Conservation (phyloP, 2,329 filamentous ascomycete genomes). For the Kalmusia sp. region DNA sequence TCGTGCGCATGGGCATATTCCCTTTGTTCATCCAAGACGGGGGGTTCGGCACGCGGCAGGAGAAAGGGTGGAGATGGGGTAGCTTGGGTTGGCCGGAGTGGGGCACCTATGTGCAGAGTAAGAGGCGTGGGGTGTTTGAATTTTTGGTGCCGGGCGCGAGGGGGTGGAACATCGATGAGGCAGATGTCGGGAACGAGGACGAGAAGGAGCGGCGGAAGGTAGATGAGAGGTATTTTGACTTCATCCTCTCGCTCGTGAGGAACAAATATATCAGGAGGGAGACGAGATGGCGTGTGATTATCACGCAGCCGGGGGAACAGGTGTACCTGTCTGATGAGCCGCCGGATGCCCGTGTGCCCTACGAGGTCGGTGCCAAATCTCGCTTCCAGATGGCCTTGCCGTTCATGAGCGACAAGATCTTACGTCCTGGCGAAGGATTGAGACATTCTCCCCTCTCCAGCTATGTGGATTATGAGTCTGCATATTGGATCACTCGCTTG, state of each 20-base stretch:
- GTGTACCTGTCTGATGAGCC: neutral
- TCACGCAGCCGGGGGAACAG: neutral
- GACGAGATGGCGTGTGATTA: neutral
- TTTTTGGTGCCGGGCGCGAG: conserved; percentile 21
- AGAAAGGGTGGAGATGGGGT: neutral
- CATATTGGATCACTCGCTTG: too few relatives aligned
- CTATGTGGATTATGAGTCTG: neutral
- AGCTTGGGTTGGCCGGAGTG: neutral
- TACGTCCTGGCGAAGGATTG: conserved; percentile 3
- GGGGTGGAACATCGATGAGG: neutral
- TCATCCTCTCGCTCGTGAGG: neutral
- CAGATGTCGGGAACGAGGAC: neutral
- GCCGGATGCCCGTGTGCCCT: neutral
- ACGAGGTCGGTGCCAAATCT: conserved; percentile 19
- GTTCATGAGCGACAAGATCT: conserved; percentile 14
- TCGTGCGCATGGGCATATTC: conserved; percentile 21
- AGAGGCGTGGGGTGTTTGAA: conserved; percentile 22
- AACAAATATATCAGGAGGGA: neutral
- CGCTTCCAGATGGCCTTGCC: conserved; percentile 13
- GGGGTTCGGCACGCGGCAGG: conserved; percentile 1
- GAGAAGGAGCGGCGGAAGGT: neutral
- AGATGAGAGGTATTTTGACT: neutral
- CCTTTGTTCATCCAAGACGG: conserved; percentile 24
- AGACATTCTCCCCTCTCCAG: too few relatives aligned
- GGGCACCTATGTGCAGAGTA: conserved; percentile 15